These are phyloP conservation scores for Tilletia setariae DNA, from an alignment of 1,284 basidiomycete genomes.

Conservation along the genomic window DNA sequence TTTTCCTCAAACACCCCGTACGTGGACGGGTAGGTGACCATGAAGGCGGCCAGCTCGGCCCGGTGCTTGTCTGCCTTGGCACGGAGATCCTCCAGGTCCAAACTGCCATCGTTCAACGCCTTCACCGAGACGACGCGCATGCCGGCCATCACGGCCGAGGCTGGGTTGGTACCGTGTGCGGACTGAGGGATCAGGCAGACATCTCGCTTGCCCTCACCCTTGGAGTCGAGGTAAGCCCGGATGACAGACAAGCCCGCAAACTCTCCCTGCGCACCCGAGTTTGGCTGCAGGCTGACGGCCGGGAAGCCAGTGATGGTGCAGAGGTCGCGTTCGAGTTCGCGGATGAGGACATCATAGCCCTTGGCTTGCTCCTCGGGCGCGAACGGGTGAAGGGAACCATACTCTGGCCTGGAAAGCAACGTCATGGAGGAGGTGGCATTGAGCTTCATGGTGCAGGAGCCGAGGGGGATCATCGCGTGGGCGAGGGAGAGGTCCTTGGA, in stretches of 20 bases:
- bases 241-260: slow-evolving; percentile 92
- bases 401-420: slow-evolving; percentile 90
- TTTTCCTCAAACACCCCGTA: slow-evolving; percentile 96
- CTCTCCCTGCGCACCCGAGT: slow-evolving; percentile 93
- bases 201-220: slow-evolving; percentile 78
- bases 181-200: slow-evolving; percentile 92
- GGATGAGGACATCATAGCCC: slow-evolving; percentile 78
- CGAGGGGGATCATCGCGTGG: slow-evolving; percentile 95
- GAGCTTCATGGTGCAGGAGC: slow-evolving; percentile 63
- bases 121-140: slow-evolving; percentile 93
- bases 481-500: slow-evolving; percentile 91
- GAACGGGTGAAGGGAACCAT: slow-evolving; percentile 85
- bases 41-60: slow-evolving; percentile 88
- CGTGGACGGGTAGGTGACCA: slow-evolving; percentile 77
- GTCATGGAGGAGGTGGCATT: slow-evolving; percentile 76
- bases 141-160: slow-evolving; percentile 91
- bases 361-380: slow-evolving; percentile 82
- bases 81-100: slow-evolving; percentile 81
- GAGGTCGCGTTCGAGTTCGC: slow-evolving; percentile 86
- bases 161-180: slow-evolving; percentile 76
- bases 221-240: slow-evolving; percentile 85
- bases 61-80: slow-evolving; percentile 86
- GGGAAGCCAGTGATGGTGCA: slow-evolving; percentile 93
- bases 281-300: slow-evolving; percentile 90
- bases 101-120: slow-evolving; percentile 77